Conservation (phyloP, 176 grass and related monocot species). For the Tillandsia leiboldiana region DNA sequence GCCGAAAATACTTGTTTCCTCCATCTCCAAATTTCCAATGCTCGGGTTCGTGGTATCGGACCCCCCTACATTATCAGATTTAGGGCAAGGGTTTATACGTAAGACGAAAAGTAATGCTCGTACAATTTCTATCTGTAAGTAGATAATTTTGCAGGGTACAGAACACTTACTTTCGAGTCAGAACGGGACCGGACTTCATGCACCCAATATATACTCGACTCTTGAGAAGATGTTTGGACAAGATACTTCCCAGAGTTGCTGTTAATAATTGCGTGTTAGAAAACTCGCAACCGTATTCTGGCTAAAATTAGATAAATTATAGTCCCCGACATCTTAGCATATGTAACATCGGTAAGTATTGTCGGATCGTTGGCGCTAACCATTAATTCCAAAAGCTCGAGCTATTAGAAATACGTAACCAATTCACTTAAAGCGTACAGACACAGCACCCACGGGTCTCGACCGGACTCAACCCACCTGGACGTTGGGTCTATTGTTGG, state of each 20-base stretch:
- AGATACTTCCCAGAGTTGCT: slow-evolving; percentile 71
- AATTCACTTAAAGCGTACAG: no score
- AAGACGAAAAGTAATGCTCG: no score
- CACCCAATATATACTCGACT: slow-evolving; percentile 86
- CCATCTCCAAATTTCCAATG: slow-evolving; percentile 87
- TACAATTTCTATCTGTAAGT: no score
- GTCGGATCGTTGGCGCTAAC: no score
- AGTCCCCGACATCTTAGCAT: not conserved
- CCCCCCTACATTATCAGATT: slow-evolving; percentile 30
- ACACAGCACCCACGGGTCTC: no score
- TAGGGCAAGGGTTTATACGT: no score
- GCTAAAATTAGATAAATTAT: not conserved
- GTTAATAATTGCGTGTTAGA: slow-evolving; percentile 21
- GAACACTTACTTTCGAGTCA: slow-evolving; percentile 60
- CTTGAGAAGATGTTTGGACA: slow-evolving; percentile 57
- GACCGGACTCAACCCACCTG: no score
- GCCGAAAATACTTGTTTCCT: slow-evolving; percentile 80
- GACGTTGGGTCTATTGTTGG: no score
- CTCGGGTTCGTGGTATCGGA: slow-evolving; percentile 85
- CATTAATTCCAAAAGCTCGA: no score
- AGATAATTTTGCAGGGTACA: not conserved
- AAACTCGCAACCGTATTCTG: not conserved
- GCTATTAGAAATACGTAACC: no score
- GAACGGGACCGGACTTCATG: slow-evolving; percentile 89
- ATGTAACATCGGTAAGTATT: not conserved